These are phyloP conservation scores for Venturia pyrina DNA, from an alignment of 2,329 filamentous ascomycete species.

Conservation along the genomic window DNA sequence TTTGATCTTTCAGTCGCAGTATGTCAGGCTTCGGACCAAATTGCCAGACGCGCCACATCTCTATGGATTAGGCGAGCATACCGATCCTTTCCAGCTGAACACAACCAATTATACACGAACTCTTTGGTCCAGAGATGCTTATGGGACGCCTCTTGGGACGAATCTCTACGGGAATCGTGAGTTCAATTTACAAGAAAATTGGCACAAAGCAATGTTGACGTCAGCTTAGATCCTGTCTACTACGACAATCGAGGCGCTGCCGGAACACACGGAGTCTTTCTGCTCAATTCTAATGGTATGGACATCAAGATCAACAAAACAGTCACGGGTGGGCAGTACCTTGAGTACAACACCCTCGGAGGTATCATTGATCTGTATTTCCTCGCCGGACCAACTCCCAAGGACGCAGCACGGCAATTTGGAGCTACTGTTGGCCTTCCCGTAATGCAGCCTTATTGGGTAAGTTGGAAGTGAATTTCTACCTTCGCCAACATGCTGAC, in stretches of 20 bases:
- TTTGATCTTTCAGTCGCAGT: slow-evolving; percentile 70
- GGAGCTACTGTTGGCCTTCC: slow-evolving; percentile 39
- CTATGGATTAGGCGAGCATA: slow-evolving; percentile 73
- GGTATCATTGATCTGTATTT: slow-evolving; percentile 61
- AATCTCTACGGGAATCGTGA: slow-evolving; percentile 53
- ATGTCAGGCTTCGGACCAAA: slow-evolving; percentile 60
- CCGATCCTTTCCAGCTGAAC: slow-evolving; percentile 58
- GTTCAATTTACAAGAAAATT: not conserved
- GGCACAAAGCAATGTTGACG: not conserved
- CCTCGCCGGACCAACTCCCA: slow-evolving; percentile 37
- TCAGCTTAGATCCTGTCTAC: slow-evolving; percentile 59
- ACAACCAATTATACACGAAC: slow-evolving; percentile 61
- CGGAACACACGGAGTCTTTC: slow-evolving; percentile 27
- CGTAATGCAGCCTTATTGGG: slow-evolving; percentile 43
- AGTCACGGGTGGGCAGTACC: slow-evolving; percentile 49
- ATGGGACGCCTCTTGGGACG: slow-evolving; percentile 45
- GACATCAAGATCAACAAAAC: slow-evolving; percentile 64
- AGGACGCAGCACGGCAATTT: slow-evolving; percentile 39
- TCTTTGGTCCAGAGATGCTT: slow-evolving; percentile 60
- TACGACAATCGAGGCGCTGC: slow-evolving; percentile 53
- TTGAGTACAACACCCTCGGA: slow-evolving; percentile 72
- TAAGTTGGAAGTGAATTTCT: not conserved
- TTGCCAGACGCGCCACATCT: slow-evolving; percentile 60
- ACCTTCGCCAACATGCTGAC: not conserved
- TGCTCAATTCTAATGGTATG: slow-evolving; percentile 41